phyloP scores from a whole-genome alignment of 1,284 basidiomycete genomes.

The Exsudoporus floridanus region DNA sequence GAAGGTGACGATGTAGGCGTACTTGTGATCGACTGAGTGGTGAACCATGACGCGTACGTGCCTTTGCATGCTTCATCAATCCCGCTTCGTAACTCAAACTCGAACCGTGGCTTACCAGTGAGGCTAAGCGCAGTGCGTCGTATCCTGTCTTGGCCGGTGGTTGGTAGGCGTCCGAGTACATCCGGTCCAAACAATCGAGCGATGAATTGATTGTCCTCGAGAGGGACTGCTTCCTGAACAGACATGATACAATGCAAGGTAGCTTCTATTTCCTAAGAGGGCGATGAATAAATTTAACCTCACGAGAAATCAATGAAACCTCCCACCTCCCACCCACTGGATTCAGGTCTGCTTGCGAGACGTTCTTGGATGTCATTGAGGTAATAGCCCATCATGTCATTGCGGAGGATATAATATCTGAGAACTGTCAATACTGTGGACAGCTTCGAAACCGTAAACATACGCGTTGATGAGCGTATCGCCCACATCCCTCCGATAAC shows the following conservation, averaged over 20 bases:
- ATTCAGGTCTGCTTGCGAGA: slow-evolving; percentile 40
- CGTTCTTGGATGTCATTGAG: slow-evolving; percentile 59
- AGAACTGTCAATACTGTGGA: slow-evolving; percentile 9
- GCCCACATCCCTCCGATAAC: slow-evolving; percentile 85
- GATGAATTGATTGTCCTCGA: slow-evolving; percentile 67
- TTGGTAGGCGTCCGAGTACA: slow-evolving; percentile 66
- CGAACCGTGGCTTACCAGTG: slow-evolving; percentile 53
- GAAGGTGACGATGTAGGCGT: slow-evolving; percentile 34
- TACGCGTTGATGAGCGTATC: slow-evolving; percentile 90
- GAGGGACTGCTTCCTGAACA: slow-evolving; percentile 81
- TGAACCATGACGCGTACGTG: slow-evolving; percentile 85
- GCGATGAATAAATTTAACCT: background rate
- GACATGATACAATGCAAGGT: slow-evolving; percentile 82
- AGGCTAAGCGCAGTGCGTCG: slow-evolving; percentile 70
- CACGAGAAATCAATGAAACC: background rate
- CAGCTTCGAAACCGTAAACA: slow-evolving; percentile 30
- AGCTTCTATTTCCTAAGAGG: slow-evolving; percentile 75
- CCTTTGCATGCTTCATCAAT: slow-evolving; percentile 44
- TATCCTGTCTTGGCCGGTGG: slow-evolving; percentile 61
- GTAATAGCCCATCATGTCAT: slow-evolving; percentile 75
- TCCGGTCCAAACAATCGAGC: slow-evolving; percentile 68
- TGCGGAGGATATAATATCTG: slow-evolving; percentile 85
- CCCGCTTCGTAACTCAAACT: background rate
- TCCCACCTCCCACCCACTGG: slow-evolving; percentile 69
- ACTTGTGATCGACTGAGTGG: slow-evolving; percentile 46